These are phyloP conservation scores for Tetracladium marchalianum DNA, from an alignment of 495 filamentous ascomycete genomes.

Conservation along the genomic window DNA sequence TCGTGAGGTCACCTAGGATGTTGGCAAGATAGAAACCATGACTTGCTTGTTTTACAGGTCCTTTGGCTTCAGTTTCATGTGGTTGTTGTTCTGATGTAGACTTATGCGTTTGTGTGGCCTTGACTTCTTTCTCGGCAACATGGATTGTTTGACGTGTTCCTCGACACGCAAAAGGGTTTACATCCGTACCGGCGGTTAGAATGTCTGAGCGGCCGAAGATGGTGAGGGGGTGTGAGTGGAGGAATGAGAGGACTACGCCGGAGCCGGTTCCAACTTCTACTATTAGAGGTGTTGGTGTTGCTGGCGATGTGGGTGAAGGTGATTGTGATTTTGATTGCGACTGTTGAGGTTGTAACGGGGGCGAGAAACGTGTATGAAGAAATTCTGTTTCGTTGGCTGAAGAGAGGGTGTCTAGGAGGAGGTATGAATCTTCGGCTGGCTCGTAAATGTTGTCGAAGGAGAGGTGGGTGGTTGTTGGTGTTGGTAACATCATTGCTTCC, in stretches of 20 bases:
- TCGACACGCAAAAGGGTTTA: not conserved
- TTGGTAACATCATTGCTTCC: constrained; percentile 62
- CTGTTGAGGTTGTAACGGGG: not conserved
- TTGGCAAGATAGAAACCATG: constrained; percentile 45
- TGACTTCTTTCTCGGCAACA: constrained; percentile 21
- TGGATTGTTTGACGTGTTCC: constrained; percentile 8
- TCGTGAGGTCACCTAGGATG: constrained; percentile 54
- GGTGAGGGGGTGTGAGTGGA: constrained; percentile 57
- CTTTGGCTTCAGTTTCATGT: not conserved
- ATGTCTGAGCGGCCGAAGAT: constrained; percentile 68
- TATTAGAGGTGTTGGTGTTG: constrained; percentile 45
- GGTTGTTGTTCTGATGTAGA: constrained; percentile 38
- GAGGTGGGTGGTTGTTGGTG: constrained; percentile 84
- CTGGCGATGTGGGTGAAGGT: not conserved
- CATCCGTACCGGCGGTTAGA: constrained; percentile 52
- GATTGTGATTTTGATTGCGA: not conserved
- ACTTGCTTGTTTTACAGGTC: not conserved
- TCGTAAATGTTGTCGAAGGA: constrained; percentile 80
- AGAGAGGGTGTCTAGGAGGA: constrained; percentile 91
- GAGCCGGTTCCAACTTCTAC: constrained; percentile 89
- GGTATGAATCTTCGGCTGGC: constrained; percentile 88
- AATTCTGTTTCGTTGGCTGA: constrained; percentile 59
- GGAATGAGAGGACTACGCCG: constrained; percentile 81
- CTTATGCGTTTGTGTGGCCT: constrained; percentile 34
- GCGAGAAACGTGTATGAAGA: constrained; percentile 50